These are phyloP conservation scores for Kondoa malvinella DNA, from an alignment of 768 basidiomycete genomes.

Conservation along the genomic window DNA sequence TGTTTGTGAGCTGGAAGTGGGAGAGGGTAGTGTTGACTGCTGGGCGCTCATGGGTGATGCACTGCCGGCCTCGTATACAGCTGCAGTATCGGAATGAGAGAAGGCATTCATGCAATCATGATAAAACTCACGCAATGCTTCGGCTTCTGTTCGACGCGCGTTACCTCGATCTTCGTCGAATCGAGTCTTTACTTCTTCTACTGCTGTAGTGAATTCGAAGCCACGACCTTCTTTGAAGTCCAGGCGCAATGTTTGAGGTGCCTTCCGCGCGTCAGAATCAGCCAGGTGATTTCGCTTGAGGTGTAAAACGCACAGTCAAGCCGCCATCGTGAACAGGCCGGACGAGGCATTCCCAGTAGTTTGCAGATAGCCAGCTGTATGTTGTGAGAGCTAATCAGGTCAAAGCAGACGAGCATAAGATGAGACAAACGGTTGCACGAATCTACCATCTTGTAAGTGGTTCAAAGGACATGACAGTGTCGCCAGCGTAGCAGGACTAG, in stretches of 20 bases:
- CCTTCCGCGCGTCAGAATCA: neutral
- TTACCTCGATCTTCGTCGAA: neutral
- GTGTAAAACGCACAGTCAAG: neutral
- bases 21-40: no score
- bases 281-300: neutral
- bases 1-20: neutral
- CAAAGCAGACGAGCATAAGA: neutral
- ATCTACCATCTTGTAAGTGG: slow-evolving; percentile 13
- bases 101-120: neutral
- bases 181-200: slow-evolving; percentile 18
- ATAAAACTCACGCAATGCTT: slow-evolving; percentile 3
- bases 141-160: neutral
- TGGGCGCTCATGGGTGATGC: neutral
- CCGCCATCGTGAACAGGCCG: neutral
- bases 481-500: neutral
- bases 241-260: slow-evolving; percentile 12
- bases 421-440: slow-evolving; percentile 17
- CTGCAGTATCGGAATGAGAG: neutral
- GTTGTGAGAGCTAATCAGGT: slow-evolving; percentile 2
- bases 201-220: slow-evolving; percentile 17
- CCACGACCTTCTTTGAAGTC: slow-evolving; percentile 21
- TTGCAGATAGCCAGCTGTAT: slow-evolving; percentile 6
- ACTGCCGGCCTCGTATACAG: neutral
- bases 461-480: slow-evolving; percentile 13
- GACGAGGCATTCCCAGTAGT: slow-evolving; percentile 9